Evolutionary conservation across 768 basidiomycete species (phyloP).

Genomic region (Scleroderma citrinum): DNA sequence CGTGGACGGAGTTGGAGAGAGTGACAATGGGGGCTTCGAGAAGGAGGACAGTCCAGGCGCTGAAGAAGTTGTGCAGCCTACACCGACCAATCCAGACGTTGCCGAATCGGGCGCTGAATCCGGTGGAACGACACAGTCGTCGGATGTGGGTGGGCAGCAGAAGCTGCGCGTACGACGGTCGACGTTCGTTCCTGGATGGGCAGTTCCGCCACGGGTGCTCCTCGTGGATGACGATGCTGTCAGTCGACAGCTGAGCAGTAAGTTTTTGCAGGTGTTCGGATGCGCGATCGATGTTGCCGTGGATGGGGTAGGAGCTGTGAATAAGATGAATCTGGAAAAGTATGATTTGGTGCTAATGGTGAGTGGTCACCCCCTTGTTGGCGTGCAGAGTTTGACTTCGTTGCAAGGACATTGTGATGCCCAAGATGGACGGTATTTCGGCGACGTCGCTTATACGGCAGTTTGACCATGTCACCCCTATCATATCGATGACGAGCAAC

Average conservation of each 20-base stretch:
- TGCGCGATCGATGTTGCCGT: slow-evolving; percentile 93
- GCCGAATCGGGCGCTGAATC: slow-evolving; percentile 12
- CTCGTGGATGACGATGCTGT: slow-evolving; percentile 96
- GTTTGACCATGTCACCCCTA: slow-evolving; percentile 93
- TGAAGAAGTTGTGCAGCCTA: slow-evolving; percentile 38
- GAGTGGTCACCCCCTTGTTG: slow-evolving; percentile 22
- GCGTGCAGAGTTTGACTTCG: neutral
- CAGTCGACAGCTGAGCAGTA: slow-evolving; percentile 79
- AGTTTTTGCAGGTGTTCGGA: slow-evolving; percentile 93
- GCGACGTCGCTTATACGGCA: slow-evolving; percentile 92
- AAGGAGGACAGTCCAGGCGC: slow-evolving; percentile 24
- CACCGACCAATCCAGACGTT: slow-evolving; percentile 23
- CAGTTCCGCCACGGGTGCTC: slow-evolving; percentile 83
- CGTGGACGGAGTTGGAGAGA: slow-evolving; percentile 15
- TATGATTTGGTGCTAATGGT: slow-evolving; percentile 97
- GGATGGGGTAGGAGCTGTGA: slow-evolving; percentile 87
- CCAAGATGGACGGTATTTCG: slow-evolving; percentile 78
- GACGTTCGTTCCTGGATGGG: slow-evolving; percentile 86
- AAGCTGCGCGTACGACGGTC: slow-evolving; percentile 67
- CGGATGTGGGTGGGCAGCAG: slow-evolving; percentile 16
- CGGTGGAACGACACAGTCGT: slow-evolving; percentile 8
- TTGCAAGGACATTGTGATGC: slow-evolving; percentile 91
- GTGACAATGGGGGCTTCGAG: slow-evolving; percentile 18
- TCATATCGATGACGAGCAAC: slow-evolving; percentile 97
- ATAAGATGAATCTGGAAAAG: slow-evolving; percentile 94